phyloP scores from a whole-genome alignment of 164 flowering plant species.

The Tetracentron sinense region DNA sequence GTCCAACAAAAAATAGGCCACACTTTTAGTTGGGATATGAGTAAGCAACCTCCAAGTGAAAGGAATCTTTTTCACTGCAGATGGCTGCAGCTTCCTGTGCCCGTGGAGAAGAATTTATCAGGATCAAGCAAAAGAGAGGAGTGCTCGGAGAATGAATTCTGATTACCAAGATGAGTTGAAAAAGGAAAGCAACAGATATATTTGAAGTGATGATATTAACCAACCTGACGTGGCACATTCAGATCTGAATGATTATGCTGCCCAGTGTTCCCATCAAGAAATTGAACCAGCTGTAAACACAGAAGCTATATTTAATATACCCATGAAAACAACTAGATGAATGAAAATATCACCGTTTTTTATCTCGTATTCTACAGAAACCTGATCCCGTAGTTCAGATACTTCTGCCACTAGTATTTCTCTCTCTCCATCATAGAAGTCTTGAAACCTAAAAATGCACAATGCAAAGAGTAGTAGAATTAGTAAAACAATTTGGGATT shows the following conservation, averaged over 20 bases:
- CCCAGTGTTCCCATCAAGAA: conserved; percentile 40
- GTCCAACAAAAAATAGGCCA: background rate
- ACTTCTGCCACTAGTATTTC: conserved; percentile 69
- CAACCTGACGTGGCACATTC: conserved; percentile 36
- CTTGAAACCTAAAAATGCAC: conserved; percentile 63
- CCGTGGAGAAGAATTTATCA: conserved; percentile 10
- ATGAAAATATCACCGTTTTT: background rate
- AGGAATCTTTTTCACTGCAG: conserved; percentile 35
- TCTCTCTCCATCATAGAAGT: conserved; percentile 92
- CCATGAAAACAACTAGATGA: background rate
- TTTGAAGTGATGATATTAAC: conserved; percentile 2
- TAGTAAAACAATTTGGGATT: conserved; percentile 4
- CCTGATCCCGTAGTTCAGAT: conserved; percentile 76
- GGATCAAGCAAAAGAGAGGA: background rate
- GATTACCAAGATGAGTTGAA: background rate
- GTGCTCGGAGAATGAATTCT: background rate
- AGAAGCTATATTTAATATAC: background rate
- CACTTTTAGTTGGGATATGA: background rate
- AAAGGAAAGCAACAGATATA: conserved; percentile 4
- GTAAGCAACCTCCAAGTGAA: conserved; percentile 52
- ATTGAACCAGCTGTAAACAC: conserved; percentile 51
- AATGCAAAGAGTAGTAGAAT: conserved; percentile 1
- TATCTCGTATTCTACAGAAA: conserved; percentile 18
- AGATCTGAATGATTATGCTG: conserved; percentile 25
- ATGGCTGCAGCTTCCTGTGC: conserved; percentile 33